Percentiles rank a stretch among this genome's conserved stretches.
Conservation (phyloP, 192 early-diverging fungal species). For the Coemansia sp. region DNA sequence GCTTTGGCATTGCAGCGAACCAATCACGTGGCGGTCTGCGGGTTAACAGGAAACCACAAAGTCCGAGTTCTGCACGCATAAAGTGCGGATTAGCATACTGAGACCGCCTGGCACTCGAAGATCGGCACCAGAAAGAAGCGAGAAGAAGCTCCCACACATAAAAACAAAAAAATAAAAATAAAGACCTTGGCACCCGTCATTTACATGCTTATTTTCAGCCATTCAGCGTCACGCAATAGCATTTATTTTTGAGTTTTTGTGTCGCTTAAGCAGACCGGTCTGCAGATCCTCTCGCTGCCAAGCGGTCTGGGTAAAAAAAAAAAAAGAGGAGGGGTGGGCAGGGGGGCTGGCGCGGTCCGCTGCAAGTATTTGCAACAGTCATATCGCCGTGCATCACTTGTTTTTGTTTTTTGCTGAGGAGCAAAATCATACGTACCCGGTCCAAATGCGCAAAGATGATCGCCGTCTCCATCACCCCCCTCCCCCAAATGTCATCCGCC, state of each 20-base stretch:
- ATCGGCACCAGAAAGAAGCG: not conserved
- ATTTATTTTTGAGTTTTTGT: not conserved
- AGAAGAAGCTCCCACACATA: no score
- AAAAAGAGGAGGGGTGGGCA: no score
- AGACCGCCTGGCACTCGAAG: not conserved
- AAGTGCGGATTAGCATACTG: not conserved
- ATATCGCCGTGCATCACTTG: not conserved
- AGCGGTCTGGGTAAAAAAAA: not conserved
- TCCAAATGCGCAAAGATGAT: constrained; percentile 1
- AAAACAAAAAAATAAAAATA: not conserved
- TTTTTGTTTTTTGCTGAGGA: not conserved
- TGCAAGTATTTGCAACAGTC: not conserved
- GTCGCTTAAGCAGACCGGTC: not conserved
- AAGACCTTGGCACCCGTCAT: not conserved
- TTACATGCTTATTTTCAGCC: no score
- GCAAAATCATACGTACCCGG: no score
- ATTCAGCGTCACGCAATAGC: not conserved
- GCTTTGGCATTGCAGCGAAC: not conserved
- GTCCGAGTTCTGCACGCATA: not conserved
- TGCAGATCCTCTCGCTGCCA: not conserved
- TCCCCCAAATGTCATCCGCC: not conserved
- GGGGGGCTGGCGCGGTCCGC: not conserved
- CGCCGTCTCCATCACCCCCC: not conserved
- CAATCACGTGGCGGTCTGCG: constrained; percentile 33
- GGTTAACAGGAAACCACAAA: constrained; percentile 5